A percentile compares a stretch with the other conserved stretches of the same genome.
phyloP scores from a whole-genome alignment of 1,284 basidiomycete genomes.

The Leccinum fallax region DNA sequence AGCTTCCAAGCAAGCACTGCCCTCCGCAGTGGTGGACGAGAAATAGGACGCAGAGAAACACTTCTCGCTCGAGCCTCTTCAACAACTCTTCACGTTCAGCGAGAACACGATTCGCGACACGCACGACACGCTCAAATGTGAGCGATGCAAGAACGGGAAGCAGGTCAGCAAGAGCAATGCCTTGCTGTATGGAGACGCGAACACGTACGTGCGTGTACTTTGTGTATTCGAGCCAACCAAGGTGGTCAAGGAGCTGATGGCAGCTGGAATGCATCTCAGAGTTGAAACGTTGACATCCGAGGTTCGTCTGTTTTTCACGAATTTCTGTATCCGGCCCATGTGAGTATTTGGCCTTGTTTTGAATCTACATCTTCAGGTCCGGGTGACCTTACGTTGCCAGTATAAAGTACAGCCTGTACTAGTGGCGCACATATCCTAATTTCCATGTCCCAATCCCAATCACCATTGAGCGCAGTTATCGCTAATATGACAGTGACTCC shows the following conservation, averaged over 20 bases:
- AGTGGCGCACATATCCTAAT: background rate
- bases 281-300: constrained; percentile 47
- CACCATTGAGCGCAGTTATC: constrained; percentile 16
- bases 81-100: constrained; percentile 92
- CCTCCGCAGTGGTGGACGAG: constrained; percentile 96
- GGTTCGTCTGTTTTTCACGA: no score
- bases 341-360: no score
- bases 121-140: constrained; percentile 98
- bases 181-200: constrained; percentile 94
- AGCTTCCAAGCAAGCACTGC: constrained; percentile 95
- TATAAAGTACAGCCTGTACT: no score
- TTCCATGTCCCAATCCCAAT: constrained; percentile 23
- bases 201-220: constrained; percentile 79
- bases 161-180: constrained; percentile 85
- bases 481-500: constrained; percentile 16
- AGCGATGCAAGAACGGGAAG: constrained; percentile 87
- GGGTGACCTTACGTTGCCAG: no score
- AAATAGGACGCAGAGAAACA: constrained; percentile 96
- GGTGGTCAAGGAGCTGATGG: constrained; percentile 5
- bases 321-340: no score
- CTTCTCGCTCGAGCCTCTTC: constrained; percentile 88
- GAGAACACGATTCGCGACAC: constrained; percentile 90
- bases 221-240: background rate
- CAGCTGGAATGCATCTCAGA: constrained; percentile 98
- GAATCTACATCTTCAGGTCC: no score